Conservation (phyloP, 331 rosid genomes). For the Quercus tomentella region DNA sequence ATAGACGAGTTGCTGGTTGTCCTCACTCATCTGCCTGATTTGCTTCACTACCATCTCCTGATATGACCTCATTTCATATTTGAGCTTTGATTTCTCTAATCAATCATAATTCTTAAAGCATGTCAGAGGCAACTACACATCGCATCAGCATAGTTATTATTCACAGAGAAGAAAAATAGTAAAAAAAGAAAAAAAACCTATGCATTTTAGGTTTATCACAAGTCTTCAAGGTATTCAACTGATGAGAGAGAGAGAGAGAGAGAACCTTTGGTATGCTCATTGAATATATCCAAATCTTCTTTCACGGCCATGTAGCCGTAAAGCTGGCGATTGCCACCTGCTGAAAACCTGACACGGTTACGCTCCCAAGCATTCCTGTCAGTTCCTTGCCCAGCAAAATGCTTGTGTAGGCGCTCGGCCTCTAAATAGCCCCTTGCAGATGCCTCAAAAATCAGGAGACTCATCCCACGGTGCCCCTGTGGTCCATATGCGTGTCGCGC, state of each 20-base stretch:
- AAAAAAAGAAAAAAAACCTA: neutral
- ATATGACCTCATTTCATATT: conserved; percentile 71
- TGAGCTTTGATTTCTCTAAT: conserved; percentile 69
- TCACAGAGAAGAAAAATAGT: neutral
- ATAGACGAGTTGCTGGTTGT: conserved; percentile 77
- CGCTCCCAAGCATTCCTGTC: conserved; percentile 64
- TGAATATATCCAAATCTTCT: conserved; percentile 71
- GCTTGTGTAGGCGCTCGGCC: conserved; percentile 70
- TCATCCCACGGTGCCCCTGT: conserved; percentile 57
- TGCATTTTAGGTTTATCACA: neutral
- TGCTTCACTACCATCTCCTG: conserved; percentile 79
- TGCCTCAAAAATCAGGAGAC: conserved; percentile 75
- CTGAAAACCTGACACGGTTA: conserved; percentile 35
- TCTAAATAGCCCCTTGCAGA: conserved; percentile 80
- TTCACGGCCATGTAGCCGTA: conserved; percentile 73
- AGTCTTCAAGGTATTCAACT: neutral
- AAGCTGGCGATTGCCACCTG: conserved; percentile 77
- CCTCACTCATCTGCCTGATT: conserved; percentile 83
- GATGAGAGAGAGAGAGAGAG: conserved; percentile 21
- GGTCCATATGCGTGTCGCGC: conserved; percentile 69
- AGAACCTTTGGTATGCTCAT: conserved; percentile 76
- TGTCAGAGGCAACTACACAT: neutral
- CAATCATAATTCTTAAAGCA: conserved; percentile 3
- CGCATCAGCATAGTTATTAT: neutral
- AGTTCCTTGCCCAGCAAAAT: conserved; percentile 61